Conservation (phyloP, 768 basidiomycete species). For the Auriscalpium orientale region DNA sequence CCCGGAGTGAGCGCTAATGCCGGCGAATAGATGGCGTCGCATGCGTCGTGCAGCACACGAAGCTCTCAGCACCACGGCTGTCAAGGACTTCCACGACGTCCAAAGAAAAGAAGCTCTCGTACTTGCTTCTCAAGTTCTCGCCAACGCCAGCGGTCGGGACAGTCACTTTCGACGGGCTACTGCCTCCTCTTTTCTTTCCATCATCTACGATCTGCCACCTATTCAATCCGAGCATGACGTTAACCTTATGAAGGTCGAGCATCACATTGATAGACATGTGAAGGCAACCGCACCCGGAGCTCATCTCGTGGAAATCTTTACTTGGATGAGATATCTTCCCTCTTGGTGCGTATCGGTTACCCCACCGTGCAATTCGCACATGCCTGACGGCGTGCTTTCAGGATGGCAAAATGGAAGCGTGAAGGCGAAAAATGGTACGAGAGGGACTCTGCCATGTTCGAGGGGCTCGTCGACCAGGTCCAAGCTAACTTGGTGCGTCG, state of each 20-base stretch:
- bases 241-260: constrained; percentile 7
- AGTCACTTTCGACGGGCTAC: constrained; percentile 8
- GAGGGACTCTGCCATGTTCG: constrained; percentile 10
- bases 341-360: neutral
- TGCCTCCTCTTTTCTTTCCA: constrained; percentile 10
- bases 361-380: neutral
- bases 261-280: constrained; percentile 8
- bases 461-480: constrained; percentile 5
- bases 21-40: constrained; percentile 10
- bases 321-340: constrained; percentile 15
- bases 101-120: constrained; percentile 9
- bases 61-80: neutral
- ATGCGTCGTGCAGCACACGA: constrained; percentile 12
- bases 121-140: constrained; percentile 6
- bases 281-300: constrained; percentile 11
- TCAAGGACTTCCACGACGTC: constrained; percentile 1
- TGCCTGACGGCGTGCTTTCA: neutral
- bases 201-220: constrained; percentile 9
- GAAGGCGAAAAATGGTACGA: constrained; percentile 13
- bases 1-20: neutral
- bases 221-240: constrained; percentile 4
- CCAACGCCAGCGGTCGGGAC: constrained; percentile 3
- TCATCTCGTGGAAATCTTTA: constrained; percentile 13
- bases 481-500: constrained; percentile 3
- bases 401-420: constrained; percentile 17